Conservation (phyloP, 495 filamentous ascomycete genomes). For the Bacidia gigantensis region DNA sequence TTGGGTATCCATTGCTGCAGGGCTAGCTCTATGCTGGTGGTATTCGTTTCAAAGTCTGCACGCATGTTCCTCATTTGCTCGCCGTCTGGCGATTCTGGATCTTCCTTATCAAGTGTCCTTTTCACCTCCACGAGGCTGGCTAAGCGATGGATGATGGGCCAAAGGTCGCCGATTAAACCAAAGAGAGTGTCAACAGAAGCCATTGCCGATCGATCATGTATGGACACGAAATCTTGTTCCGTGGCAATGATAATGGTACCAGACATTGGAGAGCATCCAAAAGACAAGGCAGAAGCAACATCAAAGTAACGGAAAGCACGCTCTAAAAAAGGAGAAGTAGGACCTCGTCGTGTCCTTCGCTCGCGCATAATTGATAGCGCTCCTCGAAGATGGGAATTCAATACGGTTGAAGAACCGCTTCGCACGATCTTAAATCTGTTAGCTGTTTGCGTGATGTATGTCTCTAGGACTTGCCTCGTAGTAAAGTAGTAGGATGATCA, state of each 20-base stretch:
- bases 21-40: constrained; percentile 41
- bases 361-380: constrained; percentile 44
- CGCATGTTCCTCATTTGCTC: constrained; percentile 38
- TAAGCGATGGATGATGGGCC: constrained; percentile 50
- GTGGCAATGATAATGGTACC: constrained; percentile 30
- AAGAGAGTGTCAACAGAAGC: constrained; percentile 43
- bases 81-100: constrained; percentile 18
- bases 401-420: constrained; percentile 40
- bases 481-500: constrained; percentile 49
- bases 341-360: constrained; percentile 30
- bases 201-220: constrained; percentile 34
- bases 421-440: constrained; percentile 39
- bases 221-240: constrained; percentile 27
- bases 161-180: constrained; percentile 47
- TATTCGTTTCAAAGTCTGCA: constrained; percentile 40
- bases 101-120: constrained; percentile 32
- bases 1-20: constrained; percentile 40
- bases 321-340: constrained; percentile 42
- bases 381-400: constrained; percentile 45
- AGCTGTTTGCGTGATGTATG: neutral
- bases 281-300: constrained; percentile 48
- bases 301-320: constrained; percentile 54
- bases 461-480: constrained; percentile 38
- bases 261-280: constrained; percentile 42
- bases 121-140: constrained; percentile 40